Evolutionary conservation across 768 basidiomycete species (phyloP), one percentile per base, ranked within the genome.

Genomic region (Coprinopsis sp.): DNA sequence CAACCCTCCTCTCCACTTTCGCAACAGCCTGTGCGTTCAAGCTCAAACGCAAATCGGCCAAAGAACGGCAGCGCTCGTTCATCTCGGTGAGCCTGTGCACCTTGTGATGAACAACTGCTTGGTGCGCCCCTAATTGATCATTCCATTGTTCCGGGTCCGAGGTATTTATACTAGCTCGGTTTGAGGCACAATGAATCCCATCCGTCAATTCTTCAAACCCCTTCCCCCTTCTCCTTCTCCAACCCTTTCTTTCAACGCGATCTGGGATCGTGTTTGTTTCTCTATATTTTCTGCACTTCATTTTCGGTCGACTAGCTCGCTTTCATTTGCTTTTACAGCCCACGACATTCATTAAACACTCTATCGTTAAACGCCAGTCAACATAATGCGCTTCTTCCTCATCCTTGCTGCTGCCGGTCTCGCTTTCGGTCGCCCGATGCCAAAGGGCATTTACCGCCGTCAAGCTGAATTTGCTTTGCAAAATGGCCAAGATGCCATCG

Each of bases 401-500:
- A 51, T 63, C 14, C 59, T 71, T 31, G 58, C 63, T 16, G 55
- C 69, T 30, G 62, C 59, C 24, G 33, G 64, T 41, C 56, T 58
- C 7, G 65, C 55, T 18, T 59, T 59, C 27, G 72, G 73, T 6
- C 67, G 60, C 29, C 71, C 69, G 4, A 59, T 64, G 46, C n/a
- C n/a, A n/a, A 50, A 51, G 16, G 33, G 47, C 21, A 25, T 48
- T 39, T 34, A 50, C 18, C 64, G 55, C 28, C 58, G 56, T 49
- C 65, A 69, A 33, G 68, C 62, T 42, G 60, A 51, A 23, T 67
- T 69, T 44, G 50, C 54, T 46, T 57, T 68, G 31, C 62, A 63
- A 42, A 74, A 73, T 59, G 69, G 71, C 44, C 59, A 70, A 44
- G 70, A 65, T 46, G 69, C 70, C 36, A 64, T 73, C 47, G 63